Evolutionary conservation across 2,329 filamentous ascomycete genomes (phyloP).

Genomic region (Curvularia verruculosa): DNA sequence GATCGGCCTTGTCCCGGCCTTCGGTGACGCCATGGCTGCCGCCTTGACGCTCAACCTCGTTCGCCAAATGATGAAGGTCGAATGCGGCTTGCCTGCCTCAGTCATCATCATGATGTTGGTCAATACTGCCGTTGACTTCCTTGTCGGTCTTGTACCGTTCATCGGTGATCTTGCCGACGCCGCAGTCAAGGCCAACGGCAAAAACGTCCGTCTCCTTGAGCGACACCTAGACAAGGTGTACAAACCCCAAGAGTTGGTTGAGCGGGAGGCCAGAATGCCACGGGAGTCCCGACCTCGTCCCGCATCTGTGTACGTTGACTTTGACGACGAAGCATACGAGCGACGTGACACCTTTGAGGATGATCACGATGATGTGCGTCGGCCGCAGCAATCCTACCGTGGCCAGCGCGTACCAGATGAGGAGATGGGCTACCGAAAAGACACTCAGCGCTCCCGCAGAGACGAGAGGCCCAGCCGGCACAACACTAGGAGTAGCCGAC

Average conservation of each 20-base stretch:
- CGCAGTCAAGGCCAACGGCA: constrained; percentile 75
- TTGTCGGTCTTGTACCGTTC: constrained; percentile 75
- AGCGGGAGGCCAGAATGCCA: constrained; percentile 26
- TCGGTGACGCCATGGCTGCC: constrained; percentile 51
- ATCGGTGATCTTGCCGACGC: constrained; percentile 78
- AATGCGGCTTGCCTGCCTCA: constrained; percentile 71
- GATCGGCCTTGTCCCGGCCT: constrained; percentile 82
- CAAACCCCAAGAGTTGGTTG: constrained; percentile 50
- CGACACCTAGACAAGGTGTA: constrained; percentile 72
- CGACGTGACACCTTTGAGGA: constrained; percentile 31
- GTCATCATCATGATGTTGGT: constrained; percentile 76
- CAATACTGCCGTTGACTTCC: constrained; percentile 77
- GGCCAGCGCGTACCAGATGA: constrained; percentile 37
- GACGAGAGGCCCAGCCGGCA: constrained; percentile 33
- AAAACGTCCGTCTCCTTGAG: constrained; percentile 74
- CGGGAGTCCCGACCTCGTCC: constrained; percentile 45
- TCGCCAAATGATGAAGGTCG: constrained; percentile 71
- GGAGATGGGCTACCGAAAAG: constrained; percentile 39
- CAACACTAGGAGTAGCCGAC: constrained; percentile 31
- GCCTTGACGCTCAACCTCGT: constrained; percentile 71
- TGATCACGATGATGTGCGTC: constrained; percentile 35
- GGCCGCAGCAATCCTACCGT: constrained; percentile 38
- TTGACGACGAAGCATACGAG: constrained; percentile 48
- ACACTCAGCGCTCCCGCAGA: constrained; percentile 25
- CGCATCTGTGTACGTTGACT: constrained; percentile 56